These are phyloP conservation scores for Paradendryphiella salina DNA, from an alignment of 2,329 filamentous ascomycete genomes.

Conservation along the genomic window DNA sequence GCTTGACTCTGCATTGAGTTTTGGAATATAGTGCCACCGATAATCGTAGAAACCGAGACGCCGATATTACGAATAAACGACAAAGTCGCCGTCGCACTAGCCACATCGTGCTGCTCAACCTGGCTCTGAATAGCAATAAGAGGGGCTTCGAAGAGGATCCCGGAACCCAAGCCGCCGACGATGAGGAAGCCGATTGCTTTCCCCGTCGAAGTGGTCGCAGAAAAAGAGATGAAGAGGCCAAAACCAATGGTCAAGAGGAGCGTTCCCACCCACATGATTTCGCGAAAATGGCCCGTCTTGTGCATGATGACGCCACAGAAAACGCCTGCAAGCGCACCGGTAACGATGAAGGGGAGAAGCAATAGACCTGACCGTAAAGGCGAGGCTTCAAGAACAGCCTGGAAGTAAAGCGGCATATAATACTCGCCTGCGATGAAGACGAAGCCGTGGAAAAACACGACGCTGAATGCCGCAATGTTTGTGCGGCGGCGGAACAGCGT, in stretches of 20 bases:
- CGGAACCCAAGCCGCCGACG: constrained; percentile 56
- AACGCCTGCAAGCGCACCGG: constrained; percentile 52
- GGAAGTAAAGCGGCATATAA: constrained; percentile 74
- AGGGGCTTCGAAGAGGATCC: constrained; percentile 59
- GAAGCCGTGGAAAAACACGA: constrained; percentile 55
- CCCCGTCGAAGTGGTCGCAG: constrained; percentile 31
- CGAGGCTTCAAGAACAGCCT: constrained; percentile 65
- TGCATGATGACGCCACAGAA: constrained; percentile 53
- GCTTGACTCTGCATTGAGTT: constrained; percentile 64
- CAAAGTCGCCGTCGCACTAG: constrained; percentile 57
- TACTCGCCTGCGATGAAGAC: constrained; percentile 63
- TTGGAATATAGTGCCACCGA: constrained; percentile 57
- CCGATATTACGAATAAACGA: constrained; percentile 54
- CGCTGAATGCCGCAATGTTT: constrained; percentile 60
- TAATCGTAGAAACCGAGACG: constrained; percentile 54
- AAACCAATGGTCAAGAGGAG: constrained; percentile 40
- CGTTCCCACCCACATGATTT: constrained; percentile 43
- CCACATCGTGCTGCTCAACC: constrained; percentile 55
- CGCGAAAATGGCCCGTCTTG: constrained; percentile 50
- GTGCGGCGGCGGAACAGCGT: constrained; percentile 61
- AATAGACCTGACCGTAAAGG: constrained; percentile 65
- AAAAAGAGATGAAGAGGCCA: constrained; percentile 43
- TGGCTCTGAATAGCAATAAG: constrained; percentile 61
- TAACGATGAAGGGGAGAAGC: constrained; percentile 61
- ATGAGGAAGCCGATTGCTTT: constrained; percentile 55